A percentile compares a stretch with the other conserved stretches of the same genome.
phyloP scores from a whole-genome alignment of 2,329 filamentous ascomycete species.

The Sclerotinia trifoliorum region DNA sequence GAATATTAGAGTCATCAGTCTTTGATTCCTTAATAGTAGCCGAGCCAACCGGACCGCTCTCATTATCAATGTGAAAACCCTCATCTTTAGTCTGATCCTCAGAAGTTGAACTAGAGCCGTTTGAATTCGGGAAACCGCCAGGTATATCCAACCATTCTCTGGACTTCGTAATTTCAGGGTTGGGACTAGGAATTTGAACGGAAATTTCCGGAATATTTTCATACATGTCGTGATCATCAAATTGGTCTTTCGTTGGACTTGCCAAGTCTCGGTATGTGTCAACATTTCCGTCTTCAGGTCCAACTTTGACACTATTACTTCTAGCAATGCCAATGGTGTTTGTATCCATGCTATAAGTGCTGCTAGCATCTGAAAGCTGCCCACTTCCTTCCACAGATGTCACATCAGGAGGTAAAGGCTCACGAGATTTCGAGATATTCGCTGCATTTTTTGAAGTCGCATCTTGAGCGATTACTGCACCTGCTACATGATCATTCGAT shows the following conservation, averaged over 20 bases:
- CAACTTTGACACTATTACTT: conserved; percentile 28
- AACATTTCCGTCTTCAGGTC: conserved; percentile 25
- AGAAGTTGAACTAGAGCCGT: conserved; percentile 37
- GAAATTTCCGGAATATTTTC: conserved; percentile 45
- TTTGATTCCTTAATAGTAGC: conserved; percentile 29
- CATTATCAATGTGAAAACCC: neutral
- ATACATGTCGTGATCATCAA: conserved; percentile 22
- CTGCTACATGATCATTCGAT: conserved; percentile 61
- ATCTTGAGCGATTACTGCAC: conserved; percentile 55
- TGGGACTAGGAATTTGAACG: conserved; percentile 49
- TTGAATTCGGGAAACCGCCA: conserved; percentile 53
- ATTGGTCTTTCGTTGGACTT: conserved; percentile 12
- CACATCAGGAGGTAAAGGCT: conserved; percentile 69
- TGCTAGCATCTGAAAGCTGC: conserved; percentile 57
- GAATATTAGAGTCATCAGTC: conserved; percentile 15
- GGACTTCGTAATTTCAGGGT: conserved; percentile 40
- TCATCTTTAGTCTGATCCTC: conserved; percentile 26
- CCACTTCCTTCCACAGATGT: conserved; percentile 66
- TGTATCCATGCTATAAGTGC: conserved; percentile 41
- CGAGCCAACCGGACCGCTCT: conserved; percentile 26
- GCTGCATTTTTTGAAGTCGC: conserved; percentile 52
- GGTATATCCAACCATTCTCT: conserved; percentile 45
- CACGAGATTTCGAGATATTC: conserved; percentile 57
- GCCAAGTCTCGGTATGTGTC: conserved; percentile 28
- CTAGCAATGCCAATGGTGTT: conserved; percentile 24